Percentiles rank a stretch among this genome's conserved stretches.
phyloP scores from a whole-genome alignment of 2,329 filamentous ascomycete genomes.

The Hypoxylon rubiginosum region DNA sequence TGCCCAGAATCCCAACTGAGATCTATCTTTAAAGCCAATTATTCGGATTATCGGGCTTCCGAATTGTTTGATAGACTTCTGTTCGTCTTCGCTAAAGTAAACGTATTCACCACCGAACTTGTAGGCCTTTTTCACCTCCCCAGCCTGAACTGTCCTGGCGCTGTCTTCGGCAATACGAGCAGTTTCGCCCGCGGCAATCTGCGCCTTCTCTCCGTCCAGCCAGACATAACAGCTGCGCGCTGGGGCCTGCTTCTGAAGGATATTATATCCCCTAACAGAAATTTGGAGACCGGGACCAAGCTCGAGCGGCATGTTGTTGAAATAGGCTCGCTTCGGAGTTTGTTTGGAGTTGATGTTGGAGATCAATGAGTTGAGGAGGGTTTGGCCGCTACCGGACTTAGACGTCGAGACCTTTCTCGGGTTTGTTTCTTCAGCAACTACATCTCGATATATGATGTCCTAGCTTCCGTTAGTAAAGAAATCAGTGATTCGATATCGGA shows the following conservation, averaged over 20 bases:
- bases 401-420: slow-evolving; percentile 71
- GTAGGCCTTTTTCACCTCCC: slow-evolving; percentile 90
- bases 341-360: slow-evolving; percentile 93
- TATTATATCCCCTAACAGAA: slow-evolving; percentile 91
- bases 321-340: slow-evolving; percentile 85
- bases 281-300: slow-evolving; percentile 87
- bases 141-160: slow-evolving; percentile 80
- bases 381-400: slow-evolving; percentile 80
- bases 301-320: slow-evolving; percentile 89
- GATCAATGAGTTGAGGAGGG: slow-evolving; percentile 82
- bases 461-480: slow-evolving; percentile 51
- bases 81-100: slow-evolving; percentile 86
- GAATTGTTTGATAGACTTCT: slow-evolving; percentile 81
- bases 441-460: slow-evolving; percentile 91
- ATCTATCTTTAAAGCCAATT: slow-evolving; percentile 91
- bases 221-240: slow-evolving; percentile 89
- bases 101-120: slow-evolving; percentile 95
- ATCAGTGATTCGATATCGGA: slow-evolving; percentile 41
- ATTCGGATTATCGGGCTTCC: slow-evolving; percentile 87
- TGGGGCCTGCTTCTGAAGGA: slow-evolving; percentile 86
- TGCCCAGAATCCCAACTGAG: slow-evolving; percentile 83
- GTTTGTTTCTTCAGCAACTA: slow-evolving; percentile 76
- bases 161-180: slow-evolving; percentile 83
- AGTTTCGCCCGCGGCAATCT: slow-evolving; percentile 82
- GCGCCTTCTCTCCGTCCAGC: slow-evolving; percentile 85